Conservation (phyloP, 352 stramenopile genomes). For the Hyaloperonospora brassicae region DNA sequence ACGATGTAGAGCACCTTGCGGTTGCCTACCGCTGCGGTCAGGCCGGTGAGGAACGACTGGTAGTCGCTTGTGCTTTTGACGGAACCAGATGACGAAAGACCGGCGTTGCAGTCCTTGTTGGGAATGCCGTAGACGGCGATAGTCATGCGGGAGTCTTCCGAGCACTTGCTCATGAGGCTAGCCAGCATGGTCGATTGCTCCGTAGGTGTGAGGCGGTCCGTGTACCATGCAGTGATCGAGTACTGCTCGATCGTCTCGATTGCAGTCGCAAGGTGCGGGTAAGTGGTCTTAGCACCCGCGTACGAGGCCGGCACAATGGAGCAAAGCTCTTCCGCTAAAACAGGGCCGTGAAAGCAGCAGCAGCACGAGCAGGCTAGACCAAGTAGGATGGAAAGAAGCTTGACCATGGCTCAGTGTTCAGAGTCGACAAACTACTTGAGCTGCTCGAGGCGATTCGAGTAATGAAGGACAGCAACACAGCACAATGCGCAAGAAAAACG, state of each 20-base stretch:
- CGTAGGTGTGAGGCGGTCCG: conserved; percentile 30
- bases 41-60: conserved; percentile 32
- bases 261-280: conserved; percentile 28
- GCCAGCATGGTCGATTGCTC: conserved; percentile 24
- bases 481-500: too few species aligned
- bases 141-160: conserved; percentile 33
- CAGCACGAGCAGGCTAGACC: conserved; percentile 8
- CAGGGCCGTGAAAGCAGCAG: conserved; percentile 5
- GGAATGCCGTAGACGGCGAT: conserved; percentile 63
- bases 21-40: conserved; percentile 31
- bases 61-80: conserved; percentile 41
- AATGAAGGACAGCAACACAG: too few species aligned
- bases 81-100: conserved; percentile 35
- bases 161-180: conserved; percentile 30
- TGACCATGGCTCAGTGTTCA: too few species aligned
- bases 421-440: too few species aligned
- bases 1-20: conserved; percentile 61
- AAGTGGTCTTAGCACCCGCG: conserved; percentile 27
- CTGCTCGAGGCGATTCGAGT: too few species aligned
- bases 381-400: not conserved
- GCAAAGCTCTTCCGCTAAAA: conserved; percentile 28
- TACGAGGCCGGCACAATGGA: conserved; percentile 31
- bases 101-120: conserved; percentile 54
- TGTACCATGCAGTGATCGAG: conserved; percentile 49
- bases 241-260: conserved; percentile 34